phyloP scores from a whole-genome alignment of 1,284 basidiomycete species.

The Cutaneotrichosporon daszewskae region DNA sequence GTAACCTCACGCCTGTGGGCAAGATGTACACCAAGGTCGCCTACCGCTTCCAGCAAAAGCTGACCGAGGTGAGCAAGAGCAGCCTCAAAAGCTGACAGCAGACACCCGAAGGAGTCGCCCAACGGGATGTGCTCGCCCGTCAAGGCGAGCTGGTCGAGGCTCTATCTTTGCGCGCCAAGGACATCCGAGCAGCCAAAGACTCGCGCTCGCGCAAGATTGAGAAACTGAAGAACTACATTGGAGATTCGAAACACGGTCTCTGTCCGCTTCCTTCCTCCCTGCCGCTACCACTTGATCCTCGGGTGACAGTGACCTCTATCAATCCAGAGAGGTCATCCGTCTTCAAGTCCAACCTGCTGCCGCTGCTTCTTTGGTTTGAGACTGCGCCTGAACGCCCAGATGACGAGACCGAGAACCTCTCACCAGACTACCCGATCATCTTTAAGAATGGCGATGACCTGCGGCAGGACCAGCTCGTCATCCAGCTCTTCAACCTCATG shows the following conservation, averaged over 20 bases:
- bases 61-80: constrained; percentile 71
- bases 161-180: constrained; percentile 74
- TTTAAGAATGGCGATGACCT: constrained; percentile 99
- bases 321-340: constrained; percentile 86
- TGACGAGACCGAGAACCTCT: constrained; percentile 27
- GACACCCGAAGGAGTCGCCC: constrained; percentile 67
- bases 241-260: constrained; percentile 77
- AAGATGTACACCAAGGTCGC: constrained; percentile 90
- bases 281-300: constrained; percentile 83
- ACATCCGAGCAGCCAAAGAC: constrained; percentile 85
- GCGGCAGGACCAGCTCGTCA: constrained; percentile 57
- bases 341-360: constrained; percentile 96
- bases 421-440: constrained; percentile 77
- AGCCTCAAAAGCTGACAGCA: constrained; percentile 43
- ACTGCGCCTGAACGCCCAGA: constrained; percentile 42
- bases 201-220: constrained; percentile 95
- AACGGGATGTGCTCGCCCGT: constrained; percentile 71
- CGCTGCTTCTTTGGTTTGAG: constrained; percentile 84
- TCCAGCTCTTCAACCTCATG: constrained; percentile 46
- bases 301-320: constrained; percentile 73
- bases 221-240: constrained; percentile 73
- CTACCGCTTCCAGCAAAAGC: constrained; percentile 77
- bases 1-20: constrained; percentile 64
- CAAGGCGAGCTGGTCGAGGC: constrained; percentile 82
- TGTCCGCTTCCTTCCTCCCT: constrained; percentile 64